Percentiles rank a stretch among this genome's conserved stretches.
Evolutionary conservation across 1,139 yeast genomes (phyloP).

Genomic region (Saccharomyces hybrid): DNA sequence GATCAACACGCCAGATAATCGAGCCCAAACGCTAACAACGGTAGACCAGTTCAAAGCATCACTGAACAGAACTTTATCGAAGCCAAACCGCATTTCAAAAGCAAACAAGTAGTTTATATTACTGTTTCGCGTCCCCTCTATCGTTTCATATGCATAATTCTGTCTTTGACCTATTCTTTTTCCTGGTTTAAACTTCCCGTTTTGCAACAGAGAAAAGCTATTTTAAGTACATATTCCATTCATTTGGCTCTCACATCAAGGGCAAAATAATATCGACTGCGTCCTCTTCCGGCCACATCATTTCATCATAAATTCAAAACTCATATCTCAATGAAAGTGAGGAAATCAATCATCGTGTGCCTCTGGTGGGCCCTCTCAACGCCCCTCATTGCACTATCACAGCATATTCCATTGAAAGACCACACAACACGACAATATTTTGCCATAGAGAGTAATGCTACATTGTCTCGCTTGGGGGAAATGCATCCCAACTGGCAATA

Average conservation of each 20-base stretch:
- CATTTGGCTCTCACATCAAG: not conserved
- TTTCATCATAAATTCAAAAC: not conserved
- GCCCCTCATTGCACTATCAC: not conserved
- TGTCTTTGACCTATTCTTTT: not conserved
- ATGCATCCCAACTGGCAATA: conserved; percentile 38
- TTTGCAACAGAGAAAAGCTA: not conserved
- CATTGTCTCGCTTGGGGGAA: conserved; percentile 32
- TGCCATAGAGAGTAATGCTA: conserved; percentile 42
- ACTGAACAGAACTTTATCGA: not conserved
- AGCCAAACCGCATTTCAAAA: not conserved
- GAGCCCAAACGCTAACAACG: not conserved
- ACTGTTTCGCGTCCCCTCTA: not conserved
- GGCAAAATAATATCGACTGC: not conserved
- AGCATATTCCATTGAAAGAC: conserved; percentile 31
- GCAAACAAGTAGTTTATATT: not conserved
- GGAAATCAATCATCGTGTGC: not conserved
- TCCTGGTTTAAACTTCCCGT: not conserved
- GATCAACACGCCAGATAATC: not conserved
- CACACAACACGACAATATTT: conserved; percentile 40
- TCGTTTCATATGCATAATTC: not conserved
- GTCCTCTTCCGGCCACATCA: not conserved
- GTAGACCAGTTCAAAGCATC: not conserved
- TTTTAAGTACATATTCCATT: not conserved
- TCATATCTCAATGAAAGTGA: not conserved
- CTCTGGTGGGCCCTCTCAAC: not conserved